Evolutionary conservation across 306 rosid genomes (phyloP).

Genomic region (Trifolium dubium): DNA sequence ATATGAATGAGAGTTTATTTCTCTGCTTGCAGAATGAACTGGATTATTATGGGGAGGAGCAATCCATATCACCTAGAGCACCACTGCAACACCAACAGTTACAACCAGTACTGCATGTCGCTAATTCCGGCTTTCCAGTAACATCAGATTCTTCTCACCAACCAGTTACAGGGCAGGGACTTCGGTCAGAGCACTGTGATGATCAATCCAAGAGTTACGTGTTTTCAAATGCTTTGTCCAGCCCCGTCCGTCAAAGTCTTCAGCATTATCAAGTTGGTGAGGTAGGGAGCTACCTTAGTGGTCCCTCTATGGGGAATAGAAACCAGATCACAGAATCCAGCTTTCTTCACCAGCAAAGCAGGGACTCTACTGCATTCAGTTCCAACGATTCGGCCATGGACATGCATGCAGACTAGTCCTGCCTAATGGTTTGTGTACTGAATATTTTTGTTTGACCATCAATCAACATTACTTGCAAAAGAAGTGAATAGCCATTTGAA

Average conservation of each 20-base stretch:
- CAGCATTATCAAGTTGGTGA: constrained; percentile 71
- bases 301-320: constrained; percentile 63
- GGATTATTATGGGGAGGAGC: constrained; percentile 82
- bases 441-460: constrained; percentile 36
- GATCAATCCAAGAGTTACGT: constrained; percentile 72
- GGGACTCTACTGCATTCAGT: constrained; percentile 57
- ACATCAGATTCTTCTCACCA: constrained; percentile 60
- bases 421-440: constrained; percentile 41
- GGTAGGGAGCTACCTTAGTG: constrained; percentile 52
- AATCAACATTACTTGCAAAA: constrained; percentile 39
- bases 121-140: constrained; percentile 57
- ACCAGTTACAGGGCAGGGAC: constrained; percentile 60
- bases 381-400: constrained; percentile 85
- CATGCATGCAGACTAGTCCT: constrained; percentile 83
- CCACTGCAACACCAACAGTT: constrained; percentile 65
- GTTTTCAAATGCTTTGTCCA: constrained; percentile 78
- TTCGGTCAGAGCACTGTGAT: constrained; percentile 63
- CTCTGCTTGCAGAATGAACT: constrained; percentile 67
- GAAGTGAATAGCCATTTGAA: constrained; percentile 43
- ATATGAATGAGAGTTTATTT: constrained; percentile 12
- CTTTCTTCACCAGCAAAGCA: constrained; percentile 55
- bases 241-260: constrained; percentile 78
- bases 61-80: constrained; percentile 73
- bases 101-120: constrained; percentile 57
- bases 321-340: constrained; percentile 55